phyloP scores from a whole-genome alignment of 805 yeast species.

The Monosporozyma aquatica region DNA sequence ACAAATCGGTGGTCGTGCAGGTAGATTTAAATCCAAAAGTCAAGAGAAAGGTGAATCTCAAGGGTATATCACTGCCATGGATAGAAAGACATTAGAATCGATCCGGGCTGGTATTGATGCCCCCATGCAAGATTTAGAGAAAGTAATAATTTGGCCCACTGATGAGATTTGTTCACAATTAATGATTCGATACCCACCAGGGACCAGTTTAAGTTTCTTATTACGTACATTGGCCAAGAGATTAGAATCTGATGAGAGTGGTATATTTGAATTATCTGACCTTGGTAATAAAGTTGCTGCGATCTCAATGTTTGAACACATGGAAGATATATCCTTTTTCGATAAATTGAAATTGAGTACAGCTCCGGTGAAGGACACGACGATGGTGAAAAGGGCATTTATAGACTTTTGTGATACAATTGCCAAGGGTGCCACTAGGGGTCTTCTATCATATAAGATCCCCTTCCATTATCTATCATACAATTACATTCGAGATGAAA shows the following conservation, averaged over 20 bases:
- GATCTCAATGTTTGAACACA: slow-evolving; percentile 37
- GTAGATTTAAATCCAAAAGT: slow-evolving; percentile 48
- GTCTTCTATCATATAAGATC: slow-evolving; percentile 43
- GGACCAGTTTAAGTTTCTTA: slow-evolving; percentile 38
- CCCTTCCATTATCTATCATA: slow-evolving; percentile 26
- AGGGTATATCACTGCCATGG: slow-evolving; percentile 51
- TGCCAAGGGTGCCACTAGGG: slow-evolving; percentile 43
- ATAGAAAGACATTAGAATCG: slow-evolving; percentile 34
- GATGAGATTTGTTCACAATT: slow-evolving; percentile 58
- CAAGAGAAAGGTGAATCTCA: slow-evolving; percentile 15
- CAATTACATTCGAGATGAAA: slow-evolving; percentile 22
- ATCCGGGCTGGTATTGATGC: slow-evolving; percentile 41
- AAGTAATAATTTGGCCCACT: slow-evolving; percentile 78
- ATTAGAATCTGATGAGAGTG: slow-evolving; percentile 15
- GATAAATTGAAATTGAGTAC: slow-evolving; percentile 51
- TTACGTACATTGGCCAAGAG: slow-evolving; percentile 38
- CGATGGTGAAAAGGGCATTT: slow-evolving; percentile 36
- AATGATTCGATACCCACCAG: slow-evolving; percentile 50
- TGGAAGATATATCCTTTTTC: slow-evolving; percentile 38
- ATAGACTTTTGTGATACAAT: slow-evolving; percentile 44
- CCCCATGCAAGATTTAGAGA: slow-evolving; percentile 42
- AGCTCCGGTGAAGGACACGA: slow-evolving; percentile 47
- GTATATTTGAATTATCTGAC: slow-evolving; percentile 22
- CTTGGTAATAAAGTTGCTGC: slow-evolving; percentile 31
- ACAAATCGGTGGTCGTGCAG: slow-evolving; percentile 96